phyloP scores from a whole-genome alignment of 768 basidiomycete genomes.

The Hortiboletus flavorubellus region DNA sequence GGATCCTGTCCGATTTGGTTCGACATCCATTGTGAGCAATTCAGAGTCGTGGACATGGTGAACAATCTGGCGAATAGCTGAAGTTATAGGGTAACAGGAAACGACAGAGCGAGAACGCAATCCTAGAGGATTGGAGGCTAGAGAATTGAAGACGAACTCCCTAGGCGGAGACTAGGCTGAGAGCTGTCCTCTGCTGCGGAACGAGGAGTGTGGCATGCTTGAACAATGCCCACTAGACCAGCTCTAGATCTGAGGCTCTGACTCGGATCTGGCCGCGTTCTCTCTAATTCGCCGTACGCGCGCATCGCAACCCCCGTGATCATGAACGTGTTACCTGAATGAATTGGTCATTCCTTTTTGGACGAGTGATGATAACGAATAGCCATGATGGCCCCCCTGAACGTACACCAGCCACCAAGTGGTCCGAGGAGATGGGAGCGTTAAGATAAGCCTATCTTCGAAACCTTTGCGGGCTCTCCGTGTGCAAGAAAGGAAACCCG shows the following conservation, averaged over 20 bases:
- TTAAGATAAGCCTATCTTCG: neutral
- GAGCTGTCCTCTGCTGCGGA: conserved; percentile 2
- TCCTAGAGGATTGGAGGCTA: neutral
- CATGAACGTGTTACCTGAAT: neutral
- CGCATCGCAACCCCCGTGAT: neutral
- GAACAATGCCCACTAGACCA: neutral
- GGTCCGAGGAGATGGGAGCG: neutral
- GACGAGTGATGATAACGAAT: neutral
- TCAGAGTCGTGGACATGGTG: conserved; percentile 9
- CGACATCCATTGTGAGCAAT: conserved; percentile 11
- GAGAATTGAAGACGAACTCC: neutral
- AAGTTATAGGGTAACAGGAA: neutral
- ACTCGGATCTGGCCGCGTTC: neutral
- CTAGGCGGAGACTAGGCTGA: neutral
- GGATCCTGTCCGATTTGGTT: conserved; percentile 11
- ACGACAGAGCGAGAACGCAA: neutral
- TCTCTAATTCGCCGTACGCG: conserved; percentile 1
- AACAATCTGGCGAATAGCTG: neutral
- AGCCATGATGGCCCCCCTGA: neutral
- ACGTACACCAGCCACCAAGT: neutral
- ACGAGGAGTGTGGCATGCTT: conserved; percentile 4
- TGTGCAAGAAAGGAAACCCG: neutral
- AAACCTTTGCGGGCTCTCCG: neutral
- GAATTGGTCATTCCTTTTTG: neutral
- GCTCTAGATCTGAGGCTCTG: neutral